Conservation (phyloP, 805 yeast species). For the Zygosaccharomyces bailii region DNA sequence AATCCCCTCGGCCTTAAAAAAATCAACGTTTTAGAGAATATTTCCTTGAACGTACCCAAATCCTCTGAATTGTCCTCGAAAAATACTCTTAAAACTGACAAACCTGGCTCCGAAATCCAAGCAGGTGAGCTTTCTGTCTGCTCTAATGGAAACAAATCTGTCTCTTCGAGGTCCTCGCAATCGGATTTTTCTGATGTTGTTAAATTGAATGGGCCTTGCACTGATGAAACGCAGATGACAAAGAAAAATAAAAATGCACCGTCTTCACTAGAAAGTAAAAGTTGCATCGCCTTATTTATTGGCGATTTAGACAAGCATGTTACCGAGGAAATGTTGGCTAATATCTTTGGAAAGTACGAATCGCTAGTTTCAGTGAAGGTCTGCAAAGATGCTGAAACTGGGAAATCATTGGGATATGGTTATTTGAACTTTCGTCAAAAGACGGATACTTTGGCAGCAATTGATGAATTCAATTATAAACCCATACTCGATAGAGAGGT, state of each 20-base stretch:
- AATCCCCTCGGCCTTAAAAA: constrained; percentile 11
- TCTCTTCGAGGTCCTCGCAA: constrained; percentile 18
- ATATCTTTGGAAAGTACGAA: constrained; percentile 42
- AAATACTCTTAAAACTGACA: constrained; percentile 8
- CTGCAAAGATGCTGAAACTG: constrained; percentile 52
- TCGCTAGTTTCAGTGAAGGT: constrained; percentile 57
- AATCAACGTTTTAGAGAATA: constrained; percentile 14
- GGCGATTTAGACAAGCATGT: constrained; percentile 56
- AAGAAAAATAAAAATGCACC: background rate
- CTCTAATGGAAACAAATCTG: constrained; percentile 15
- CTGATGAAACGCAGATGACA: background rate
- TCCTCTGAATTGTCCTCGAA: constrained; percentile 12
- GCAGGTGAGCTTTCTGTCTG: background rate
- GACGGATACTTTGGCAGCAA: constrained; percentile 52
- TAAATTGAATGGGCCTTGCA: constrained; percentile 7
- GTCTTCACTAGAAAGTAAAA: constrained; percentile 14
- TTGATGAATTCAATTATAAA: constrained; percentile 54
- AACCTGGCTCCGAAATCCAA: background rate
- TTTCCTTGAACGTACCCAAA: constrained; percentile 19
- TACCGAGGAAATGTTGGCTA: constrained; percentile 46
- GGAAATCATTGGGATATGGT: constrained; percentile 65
- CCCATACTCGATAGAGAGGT: constrained; percentile 42
- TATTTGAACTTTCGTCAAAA: constrained; percentile 57
- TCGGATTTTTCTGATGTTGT: constrained; percentile 19
- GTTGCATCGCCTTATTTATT: constrained; percentile 47